Percentiles rank a stretch among this genome's conserved stretches.
phyloP scores from a whole-genome alignment of 306 rosid genomes.

The Canavalia ensiformis region DNA sequence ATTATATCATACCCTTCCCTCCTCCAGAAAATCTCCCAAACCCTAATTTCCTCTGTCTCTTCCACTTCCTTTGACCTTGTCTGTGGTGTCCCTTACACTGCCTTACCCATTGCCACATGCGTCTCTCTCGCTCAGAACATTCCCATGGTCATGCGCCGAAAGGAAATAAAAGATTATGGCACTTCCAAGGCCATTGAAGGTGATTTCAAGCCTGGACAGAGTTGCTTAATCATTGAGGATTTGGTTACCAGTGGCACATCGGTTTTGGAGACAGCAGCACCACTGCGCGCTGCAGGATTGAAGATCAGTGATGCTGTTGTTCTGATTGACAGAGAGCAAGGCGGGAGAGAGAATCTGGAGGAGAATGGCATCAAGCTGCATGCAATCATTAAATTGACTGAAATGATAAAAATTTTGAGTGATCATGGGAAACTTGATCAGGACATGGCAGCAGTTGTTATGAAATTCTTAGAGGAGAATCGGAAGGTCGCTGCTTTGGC shows the following conservation, averaged over 20 bases:
- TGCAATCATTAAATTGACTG: conserved; percentile 69
- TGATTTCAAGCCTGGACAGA: conserved; percentile 58
- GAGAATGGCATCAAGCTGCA: conserved; percentile 76
- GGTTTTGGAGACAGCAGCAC: conserved; percentile 80
- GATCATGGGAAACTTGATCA: conserved; percentile 77
- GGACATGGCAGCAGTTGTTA: conserved; percentile 68
- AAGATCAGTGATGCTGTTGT: conserved; percentile 83
- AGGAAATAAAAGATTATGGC: conserved; percentile 93
- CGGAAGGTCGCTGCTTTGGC: conserved; percentile 68
- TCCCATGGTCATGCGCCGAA: conserved; percentile 95
- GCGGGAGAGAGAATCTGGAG: conserved; percentile 88
- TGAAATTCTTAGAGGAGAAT: conserved; percentile 78
- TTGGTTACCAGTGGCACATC: conserved; percentile 91
- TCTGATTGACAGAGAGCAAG: conserved; percentile 88
- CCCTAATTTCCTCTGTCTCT: conserved; percentile 72
- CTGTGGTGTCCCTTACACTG: conserved; percentile 94
- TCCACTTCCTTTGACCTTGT: conserved; percentile 70
- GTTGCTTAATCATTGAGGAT: conserved; percentile 85
- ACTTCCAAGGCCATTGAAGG: conserved; percentile 91
- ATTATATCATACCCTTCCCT: conserved; percentile 86
- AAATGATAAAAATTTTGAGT: conserved; percentile 83
- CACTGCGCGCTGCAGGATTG: conserved; percentile 77
- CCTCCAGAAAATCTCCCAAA: conserved; percentile 79
- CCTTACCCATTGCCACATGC: conserved; percentile 90
- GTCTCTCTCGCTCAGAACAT: conserved; percentile 62